Percentiles rank a stretch among this genome's conserved stretches.
Evolutionary conservation across 345 rosid species (phyloP).

Genomic region (Anacardium occidentale): DNA sequence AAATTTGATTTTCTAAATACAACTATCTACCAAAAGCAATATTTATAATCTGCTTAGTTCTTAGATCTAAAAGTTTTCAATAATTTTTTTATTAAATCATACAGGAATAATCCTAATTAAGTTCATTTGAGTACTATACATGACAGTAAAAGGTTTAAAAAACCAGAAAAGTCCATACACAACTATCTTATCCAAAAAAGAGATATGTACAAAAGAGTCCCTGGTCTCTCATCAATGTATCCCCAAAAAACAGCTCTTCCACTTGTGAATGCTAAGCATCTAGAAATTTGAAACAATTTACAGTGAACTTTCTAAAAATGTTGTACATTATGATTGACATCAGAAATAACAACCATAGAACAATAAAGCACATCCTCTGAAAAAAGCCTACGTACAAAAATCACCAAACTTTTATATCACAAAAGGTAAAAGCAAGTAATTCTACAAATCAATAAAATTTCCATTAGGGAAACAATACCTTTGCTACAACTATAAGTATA

Average conservation of each 20-base stretch:
- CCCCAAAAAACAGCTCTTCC: not conserved
- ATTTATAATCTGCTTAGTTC: not conserved
- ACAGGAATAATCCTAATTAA: not conserved
- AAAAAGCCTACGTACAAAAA: not conserved
- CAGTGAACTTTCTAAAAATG: not conserved
- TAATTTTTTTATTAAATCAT: not conserved
- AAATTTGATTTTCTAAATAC: not conserved
- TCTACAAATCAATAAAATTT: not conserved
- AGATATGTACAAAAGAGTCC: not conserved
- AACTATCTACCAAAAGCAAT: not conserved
- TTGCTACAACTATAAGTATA: constrained; percentile 96
- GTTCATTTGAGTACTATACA: not conserved
- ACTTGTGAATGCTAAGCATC: not conserved
- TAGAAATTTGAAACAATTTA: not conserved
- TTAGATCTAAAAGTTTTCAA: not conserved
- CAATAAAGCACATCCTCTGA: not conserved
- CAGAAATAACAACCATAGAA: not conserved
- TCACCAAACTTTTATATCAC: not conserved
- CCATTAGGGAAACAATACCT: constrained; percentile 42
- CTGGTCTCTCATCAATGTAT: not conserved
- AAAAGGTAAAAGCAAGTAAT: not conserved
- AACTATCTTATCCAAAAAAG: not conserved
- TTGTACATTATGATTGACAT: not conserved
- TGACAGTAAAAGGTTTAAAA: not conserved
- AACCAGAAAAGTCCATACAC: not conserved